A percentile compares a stretch with the other conserved stretches of the same genome.
Evolutionary conservation across 495 filamentous ascomycete species (phyloP).

Genomic region (Penicillium flavigenum): DNA sequence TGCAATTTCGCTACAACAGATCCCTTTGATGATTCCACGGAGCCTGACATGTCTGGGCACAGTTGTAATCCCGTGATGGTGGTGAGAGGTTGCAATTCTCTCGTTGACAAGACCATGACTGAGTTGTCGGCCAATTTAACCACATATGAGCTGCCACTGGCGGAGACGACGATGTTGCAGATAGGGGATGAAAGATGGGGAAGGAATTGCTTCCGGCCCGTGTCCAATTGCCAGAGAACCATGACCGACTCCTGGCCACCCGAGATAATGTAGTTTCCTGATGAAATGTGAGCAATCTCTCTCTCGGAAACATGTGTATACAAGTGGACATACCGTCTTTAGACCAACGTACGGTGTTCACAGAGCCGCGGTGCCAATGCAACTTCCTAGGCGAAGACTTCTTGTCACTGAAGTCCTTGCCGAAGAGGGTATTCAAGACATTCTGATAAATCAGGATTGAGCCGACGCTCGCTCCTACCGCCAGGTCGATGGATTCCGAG

Average conservation of each 20-base stretch:
- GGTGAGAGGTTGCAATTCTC: constrained; percentile 76
- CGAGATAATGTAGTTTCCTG: constrained; percentile 94
- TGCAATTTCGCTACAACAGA: constrained; percentile 43
- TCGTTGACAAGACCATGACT: constrained; percentile 79
- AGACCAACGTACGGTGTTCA: constrained; percentile 82
- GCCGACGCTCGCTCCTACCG: constrained; percentile 70
- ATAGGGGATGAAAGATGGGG: constrained; percentile 86
- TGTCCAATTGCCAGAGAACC: constrained; percentile 94
- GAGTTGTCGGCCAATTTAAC: constrained; percentile 89
- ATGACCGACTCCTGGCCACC: constrained; percentile 88
- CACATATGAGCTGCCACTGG: constrained; percentile 73
- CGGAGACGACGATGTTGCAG: constrained; percentile 78
- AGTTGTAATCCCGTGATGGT: constrained; percentile 81
- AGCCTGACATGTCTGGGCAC: constrained; percentile 25
- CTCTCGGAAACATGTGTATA: not conserved
- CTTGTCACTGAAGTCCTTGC: constrained; percentile 42
- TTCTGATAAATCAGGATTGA: constrained; percentile 77
- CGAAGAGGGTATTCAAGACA: constrained; percentile 57
- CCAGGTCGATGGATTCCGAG: constrained; percentile 59
- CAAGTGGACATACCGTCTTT: constrained; percentile 67
- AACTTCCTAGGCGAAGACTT: constrained; percentile 47
- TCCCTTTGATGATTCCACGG: constrained; percentile 21
- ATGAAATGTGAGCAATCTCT: constrained; percentile 11
- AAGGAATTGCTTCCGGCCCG: constrained; percentile 71
- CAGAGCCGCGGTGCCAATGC: constrained; percentile 89